phyloP scores from a whole-genome alignment of 1,284 basidiomycete genomes.

The Omphalotus olearius region DNA sequence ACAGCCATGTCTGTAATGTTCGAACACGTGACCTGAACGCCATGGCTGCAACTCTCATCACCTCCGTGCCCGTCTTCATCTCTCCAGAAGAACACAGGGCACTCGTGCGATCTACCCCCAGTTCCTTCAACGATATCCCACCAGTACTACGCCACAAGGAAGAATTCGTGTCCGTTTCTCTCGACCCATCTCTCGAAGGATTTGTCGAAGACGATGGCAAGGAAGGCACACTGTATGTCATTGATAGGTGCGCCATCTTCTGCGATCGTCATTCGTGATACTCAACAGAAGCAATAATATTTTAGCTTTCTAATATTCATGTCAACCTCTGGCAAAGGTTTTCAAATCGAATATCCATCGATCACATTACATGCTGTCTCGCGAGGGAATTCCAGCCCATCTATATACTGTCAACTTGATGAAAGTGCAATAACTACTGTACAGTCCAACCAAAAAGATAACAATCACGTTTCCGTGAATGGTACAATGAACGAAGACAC shows the following conservation, averaged over 20 bases:
- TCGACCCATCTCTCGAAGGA: constrained; percentile 64
- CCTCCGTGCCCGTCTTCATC: constrained; percentile 50
- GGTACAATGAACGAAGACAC: constrained; percentile 25
- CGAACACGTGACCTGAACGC: too few species aligned
- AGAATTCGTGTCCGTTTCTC: constrained; percentile 57
- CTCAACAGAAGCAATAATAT: constrained; percentile 23
- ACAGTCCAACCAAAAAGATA: constrained; percentile 25
- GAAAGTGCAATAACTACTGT: constrained; percentile 30
- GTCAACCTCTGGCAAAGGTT: constrained; percentile 62
- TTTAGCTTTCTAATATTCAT: constrained; percentile 75
- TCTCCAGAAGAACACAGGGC: constrained; percentile 66
- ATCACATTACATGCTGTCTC: constrained; percentile 90
- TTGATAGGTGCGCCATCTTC: constrained; percentile 63
- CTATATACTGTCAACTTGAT: constrained; percentile 88
- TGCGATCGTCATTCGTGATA: constrained; percentile 17
- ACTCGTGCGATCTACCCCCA: constrained; percentile 71
- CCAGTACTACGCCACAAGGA: constrained; percentile 74
- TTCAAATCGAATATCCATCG: constrained; percentile 78
- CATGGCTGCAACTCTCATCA: constrained; percentile 34
- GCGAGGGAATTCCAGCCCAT: constrained; percentile 57
- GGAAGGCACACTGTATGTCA: constrained; percentile 70
- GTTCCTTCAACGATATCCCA: constrained; percentile 77
- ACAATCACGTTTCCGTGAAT: constrained; percentile 18
- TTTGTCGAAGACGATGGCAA: constrained; percentile 47
- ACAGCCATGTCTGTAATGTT: too few species aligned